A percentile compares a stretch with the other conserved stretches of the same genome.
phyloP scores from a whole-genome alignment of 805 yeast species.

The Isabelozyma pseudorhagii region DNA sequence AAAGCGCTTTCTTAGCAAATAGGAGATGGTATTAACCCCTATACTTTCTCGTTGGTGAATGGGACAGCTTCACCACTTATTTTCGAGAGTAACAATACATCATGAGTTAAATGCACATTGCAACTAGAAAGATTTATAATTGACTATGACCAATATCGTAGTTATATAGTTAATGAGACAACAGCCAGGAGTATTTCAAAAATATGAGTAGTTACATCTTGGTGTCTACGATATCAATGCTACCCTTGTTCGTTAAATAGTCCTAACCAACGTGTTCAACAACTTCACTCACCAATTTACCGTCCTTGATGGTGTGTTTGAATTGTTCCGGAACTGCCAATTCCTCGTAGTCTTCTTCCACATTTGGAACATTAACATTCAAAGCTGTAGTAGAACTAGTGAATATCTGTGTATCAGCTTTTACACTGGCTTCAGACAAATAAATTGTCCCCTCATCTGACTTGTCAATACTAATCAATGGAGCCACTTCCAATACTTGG shows the following conservation, averaged over 20 bases:
- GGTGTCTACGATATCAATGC: no score
- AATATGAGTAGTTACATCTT: neutral
- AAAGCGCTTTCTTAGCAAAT: no score
- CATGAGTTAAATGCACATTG: no score
- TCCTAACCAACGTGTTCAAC: slow-evolving; percentile 77
- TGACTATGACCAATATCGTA: no score
- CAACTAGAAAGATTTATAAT: no score
- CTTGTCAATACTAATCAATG: slow-evolving; percentile 84
- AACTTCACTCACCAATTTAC: slow-evolving; percentile 63
- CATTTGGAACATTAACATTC: slow-evolving; percentile 78
- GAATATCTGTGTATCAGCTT: slow-evolving; percentile 62
- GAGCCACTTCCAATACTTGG: slow-evolving; percentile 79
- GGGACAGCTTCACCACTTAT: no score
- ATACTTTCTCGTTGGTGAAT: no score
- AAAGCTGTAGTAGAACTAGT: slow-evolving; percentile 83
- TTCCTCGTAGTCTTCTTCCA: slow-evolving; percentile 74
- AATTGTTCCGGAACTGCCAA: slow-evolving; percentile 90
- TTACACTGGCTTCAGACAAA: slow-evolving; percentile 67
- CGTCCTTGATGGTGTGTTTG: slow-evolving; percentile 62
- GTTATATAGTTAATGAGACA: no score
- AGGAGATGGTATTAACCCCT: no score
- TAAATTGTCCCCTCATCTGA: slow-evolving; percentile 83
- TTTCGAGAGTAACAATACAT: no score
- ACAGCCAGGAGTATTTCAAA: no score
- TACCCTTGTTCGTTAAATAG: neutral